Conservation (phyloP, 352 stramenopile species). For the Phytophthora chlamydospora region DNA sequence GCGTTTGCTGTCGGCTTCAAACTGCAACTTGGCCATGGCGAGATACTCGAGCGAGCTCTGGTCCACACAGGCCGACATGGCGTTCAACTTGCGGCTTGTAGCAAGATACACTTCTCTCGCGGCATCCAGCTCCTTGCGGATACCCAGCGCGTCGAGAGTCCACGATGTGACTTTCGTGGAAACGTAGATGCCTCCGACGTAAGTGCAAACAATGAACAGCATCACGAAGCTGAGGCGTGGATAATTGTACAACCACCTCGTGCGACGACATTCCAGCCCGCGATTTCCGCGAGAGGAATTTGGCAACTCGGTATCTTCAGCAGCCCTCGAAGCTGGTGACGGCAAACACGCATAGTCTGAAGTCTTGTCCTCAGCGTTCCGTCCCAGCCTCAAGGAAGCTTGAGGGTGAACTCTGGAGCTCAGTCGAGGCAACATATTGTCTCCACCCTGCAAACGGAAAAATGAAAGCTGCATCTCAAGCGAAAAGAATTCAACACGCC, state of each 20-base stretch:
- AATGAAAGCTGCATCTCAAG: slow-evolving; percentile 7
- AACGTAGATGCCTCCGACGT: slow-evolving; percentile 48
- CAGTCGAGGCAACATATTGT: slow-evolving; percentile 28
- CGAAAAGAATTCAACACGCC: background rate
- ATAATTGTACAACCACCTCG: slow-evolving; percentile 44
- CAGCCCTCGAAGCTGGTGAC: slow-evolving; percentile 22
- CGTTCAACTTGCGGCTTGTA: slow-evolving; percentile 38
- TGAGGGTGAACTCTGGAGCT: slow-evolving; percentile 33
- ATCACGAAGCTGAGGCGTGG: slow-evolving; percentile 63
- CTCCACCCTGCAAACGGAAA: background rate
- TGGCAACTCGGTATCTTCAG: background rate
- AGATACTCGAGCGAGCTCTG: slow-evolving; percentile 33
- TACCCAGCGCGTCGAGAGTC: slow-evolving; percentile 35
- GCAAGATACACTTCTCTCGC: slow-evolving; percentile 39
- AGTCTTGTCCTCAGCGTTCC: slow-evolving; percentile 13
- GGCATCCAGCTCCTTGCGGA: slow-evolving; percentile 33
- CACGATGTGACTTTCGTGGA: slow-evolving; percentile 43
- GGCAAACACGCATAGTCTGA: slow-evolving; percentile 18
- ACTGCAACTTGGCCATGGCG: slow-evolving; percentile 30
- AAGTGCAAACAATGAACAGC: slow-evolving; percentile 49
- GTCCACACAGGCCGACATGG: slow-evolving; percentile 45
- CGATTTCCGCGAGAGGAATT: slow-evolving; percentile 1
- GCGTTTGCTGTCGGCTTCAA: slow-evolving; percentile 30
- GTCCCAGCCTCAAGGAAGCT: slow-evolving; percentile 1
- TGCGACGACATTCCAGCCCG: background rate